Base-by-base conservation (phyloP, 305 asterid species). In the Fraxinus greggii region DNA sequence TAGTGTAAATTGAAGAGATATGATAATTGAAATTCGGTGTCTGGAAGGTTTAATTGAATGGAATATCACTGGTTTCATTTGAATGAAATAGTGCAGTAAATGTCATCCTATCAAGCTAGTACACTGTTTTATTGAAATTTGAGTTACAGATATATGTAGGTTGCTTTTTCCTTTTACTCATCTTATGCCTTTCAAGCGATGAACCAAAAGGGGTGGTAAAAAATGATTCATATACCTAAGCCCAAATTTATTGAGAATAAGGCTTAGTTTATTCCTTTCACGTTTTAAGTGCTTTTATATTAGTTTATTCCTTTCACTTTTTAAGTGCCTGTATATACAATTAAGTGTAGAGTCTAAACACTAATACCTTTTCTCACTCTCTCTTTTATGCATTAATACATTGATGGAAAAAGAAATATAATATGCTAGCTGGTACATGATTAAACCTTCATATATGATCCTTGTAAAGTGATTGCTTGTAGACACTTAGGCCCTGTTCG, bases 41-140 rank as follows among this genome's bases (percentile, higher is more conserved):
- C 76, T 70, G 76, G 76, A 32, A 70, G 42, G 42, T 70, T 70
- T 69, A 69, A 70, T 15, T 32, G 42, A 70, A 32, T 70, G 19
- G 45, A 17, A 17, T 70, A 70, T 70, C 40, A 13, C 40, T 13
- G 28, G 40, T 65, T 67, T 28, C 76, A 29, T 32, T 70, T 21
- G 40, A 70, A 70, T 70, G 76, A 70, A 17, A 70, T n/a, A 31
- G 8, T 70, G 45, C 24, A 70, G 42, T 31, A n/a, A 32, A 31
- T 70, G 76, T 31, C 24, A 70, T 70, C 76, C 19, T 70, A 29
- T 32, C 76, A 32, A 17, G 23, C 42, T 17, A 70, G 15, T 70
- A 2, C 42, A 70, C 26, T 4, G 42, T 70, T 70, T 17, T 31
- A 70, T 70, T 70, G 76, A 32, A 32, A 31, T 33, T 15, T 70